These are phyloP conservation scores for Rheum nobile DNA, from an alignment of 148 eudicot species.

Conservation along the genomic window DNA sequence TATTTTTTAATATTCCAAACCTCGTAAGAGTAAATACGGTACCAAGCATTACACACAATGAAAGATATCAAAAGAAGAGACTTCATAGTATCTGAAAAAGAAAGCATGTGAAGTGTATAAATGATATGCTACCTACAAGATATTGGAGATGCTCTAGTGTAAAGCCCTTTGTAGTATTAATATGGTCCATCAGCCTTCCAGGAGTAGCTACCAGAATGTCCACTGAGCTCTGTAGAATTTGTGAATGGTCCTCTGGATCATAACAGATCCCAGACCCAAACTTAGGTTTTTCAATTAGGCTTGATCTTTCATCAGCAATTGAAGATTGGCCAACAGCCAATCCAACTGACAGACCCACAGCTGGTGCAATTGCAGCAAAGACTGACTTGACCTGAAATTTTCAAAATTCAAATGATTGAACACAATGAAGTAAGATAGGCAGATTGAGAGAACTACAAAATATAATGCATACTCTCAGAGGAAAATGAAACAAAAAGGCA, in stretches of 20 bases:
- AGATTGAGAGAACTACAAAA: not conserved
- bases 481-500: not conserved
- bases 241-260: constrained; percentile 55
- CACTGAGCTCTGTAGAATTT: constrained; percentile 48
- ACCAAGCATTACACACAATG: not conserved
- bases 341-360: constrained; percentile 90
- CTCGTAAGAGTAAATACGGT: not conserved
- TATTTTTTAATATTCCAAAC: not conserved
- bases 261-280: constrained; percentile 50
- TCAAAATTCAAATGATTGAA: not conserved
- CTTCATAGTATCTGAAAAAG: not conserved
- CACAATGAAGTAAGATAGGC: not conserved
- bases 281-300: constrained; percentile 51
- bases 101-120: not conserved
- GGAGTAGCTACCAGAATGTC: constrained; percentile 97
- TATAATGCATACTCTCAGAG: not conserved
- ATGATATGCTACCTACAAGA: constrained; percentile 47
- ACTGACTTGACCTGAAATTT: constrained; percentile 75
- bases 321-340: constrained; percentile 96
- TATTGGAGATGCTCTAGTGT: constrained; percentile 81
- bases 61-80: not conserved
- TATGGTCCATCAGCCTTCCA: constrained; percentile 95
- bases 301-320: constrained; percentile 67
- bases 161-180: constrained; percentile 74
- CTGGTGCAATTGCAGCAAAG: constrained; percentile 74